Percentiles rank a stretch among this genome's conserved stretches.
phyloP scores from a whole-genome alignment of 2,329 filamentous ascomycete genomes.

The Phaeosphaeriaceae sp. region DNA sequence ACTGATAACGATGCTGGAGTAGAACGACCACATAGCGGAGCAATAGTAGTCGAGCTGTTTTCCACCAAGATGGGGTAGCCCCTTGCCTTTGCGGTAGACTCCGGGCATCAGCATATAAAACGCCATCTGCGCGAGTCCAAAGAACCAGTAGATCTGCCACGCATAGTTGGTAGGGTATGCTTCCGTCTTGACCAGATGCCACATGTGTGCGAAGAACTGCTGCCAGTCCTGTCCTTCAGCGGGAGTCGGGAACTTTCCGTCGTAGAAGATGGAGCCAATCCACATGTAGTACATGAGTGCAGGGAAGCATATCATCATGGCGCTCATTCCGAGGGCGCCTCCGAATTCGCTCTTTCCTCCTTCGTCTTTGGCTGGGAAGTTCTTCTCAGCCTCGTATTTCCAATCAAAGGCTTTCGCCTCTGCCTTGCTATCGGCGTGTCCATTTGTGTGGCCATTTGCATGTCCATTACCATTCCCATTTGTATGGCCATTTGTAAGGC shows the following conservation, averaged over 20 bases:
- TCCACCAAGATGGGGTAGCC: constrained; percentile 79
- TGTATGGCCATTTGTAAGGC: constrained; percentile 42
- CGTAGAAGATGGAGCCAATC: constrained; percentile 92
- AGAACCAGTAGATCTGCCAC: constrained; percentile 94
- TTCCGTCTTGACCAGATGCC: constrained; percentile 75
- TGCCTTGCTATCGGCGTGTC: constrained; percentile 38
- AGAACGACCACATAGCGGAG: constrained; percentile 86
- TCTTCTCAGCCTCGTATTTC: constrained; percentile 46
- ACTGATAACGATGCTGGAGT: constrained; percentile 77
- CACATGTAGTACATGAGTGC: constrained; percentile 99
- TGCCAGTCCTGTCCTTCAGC: constrained; percentile 67
- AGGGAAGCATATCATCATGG: constrained; percentile 95
- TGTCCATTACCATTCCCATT: constrained; percentile 40
- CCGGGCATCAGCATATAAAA: constrained; percentile 88
- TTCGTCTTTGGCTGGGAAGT: constrained; percentile 46
- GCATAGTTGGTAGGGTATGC: constrained; percentile 83
- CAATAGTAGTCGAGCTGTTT: constrained; percentile 95
- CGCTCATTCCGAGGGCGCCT: constrained; percentile 76
- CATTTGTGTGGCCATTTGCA: constrained; percentile 38
- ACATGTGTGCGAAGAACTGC: constrained; percentile 76
- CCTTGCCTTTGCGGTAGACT: constrained; percentile 86
- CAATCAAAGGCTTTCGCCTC: constrained; percentile 14
- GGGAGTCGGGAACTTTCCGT: constrained; percentile 78
- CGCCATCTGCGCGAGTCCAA: constrained; percentile 82
- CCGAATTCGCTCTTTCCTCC: constrained; percentile 79